A percentile compares a stretch with the other conserved stretches of the same genome.
Conservation (phyloP, 2,329 filamentous ascomycete genomes). For the Aplosporella prunicola region DNA sequence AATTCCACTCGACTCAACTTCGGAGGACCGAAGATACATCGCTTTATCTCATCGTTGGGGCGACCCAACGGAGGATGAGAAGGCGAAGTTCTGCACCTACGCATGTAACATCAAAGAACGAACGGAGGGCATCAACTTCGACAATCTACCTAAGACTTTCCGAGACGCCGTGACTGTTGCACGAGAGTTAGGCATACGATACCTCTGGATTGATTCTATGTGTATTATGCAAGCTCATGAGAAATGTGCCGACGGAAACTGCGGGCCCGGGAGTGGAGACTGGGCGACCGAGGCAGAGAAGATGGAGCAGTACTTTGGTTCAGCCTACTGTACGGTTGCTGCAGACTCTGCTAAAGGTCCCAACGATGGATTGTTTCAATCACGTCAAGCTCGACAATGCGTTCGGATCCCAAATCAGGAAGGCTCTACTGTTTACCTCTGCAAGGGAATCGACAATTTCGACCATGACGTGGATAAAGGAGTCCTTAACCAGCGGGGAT, state of each 20-base stretch:
- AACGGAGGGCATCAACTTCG: background rate
- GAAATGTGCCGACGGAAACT: conserved; percentile 12
- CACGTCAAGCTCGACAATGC: background rate
- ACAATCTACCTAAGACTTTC: conserved; percentile 16
- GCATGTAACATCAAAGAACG: background rate
- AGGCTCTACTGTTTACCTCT: conserved; percentile 11
- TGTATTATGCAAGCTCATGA: conserved; percentile 14
- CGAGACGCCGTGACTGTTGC: conserved; percentile 15
- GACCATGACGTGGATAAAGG: conserved; percentile 15
- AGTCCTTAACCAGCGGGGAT: conserved; percentile 17
- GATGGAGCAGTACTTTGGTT: conserved; percentile 10
- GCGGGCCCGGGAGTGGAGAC: conserved; percentile 7
- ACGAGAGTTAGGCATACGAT: conserved; percentile 12
- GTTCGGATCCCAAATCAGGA: background rate
- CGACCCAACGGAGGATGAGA: background rate
- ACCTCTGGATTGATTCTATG: conserved; percentile 19
- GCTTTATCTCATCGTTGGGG: conserved; percentile 3
- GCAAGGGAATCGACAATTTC: conserved; percentile 18
- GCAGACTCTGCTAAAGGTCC: conserved; percentile 2
- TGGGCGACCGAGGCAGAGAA: conserved; percentile 1
- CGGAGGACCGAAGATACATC: background rate
- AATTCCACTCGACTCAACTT: conserved; percentile 11
- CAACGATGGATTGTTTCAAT: background rate
- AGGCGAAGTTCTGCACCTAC: background rate
- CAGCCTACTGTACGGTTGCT: conserved; percentile 8